A percentile compares a stretch with the other conserved stretches of the same genome.
Evolutionary conservation across 1,284 basidiomycete species (phyloP).

Genomic region (Puccinia novopanici): DNA sequence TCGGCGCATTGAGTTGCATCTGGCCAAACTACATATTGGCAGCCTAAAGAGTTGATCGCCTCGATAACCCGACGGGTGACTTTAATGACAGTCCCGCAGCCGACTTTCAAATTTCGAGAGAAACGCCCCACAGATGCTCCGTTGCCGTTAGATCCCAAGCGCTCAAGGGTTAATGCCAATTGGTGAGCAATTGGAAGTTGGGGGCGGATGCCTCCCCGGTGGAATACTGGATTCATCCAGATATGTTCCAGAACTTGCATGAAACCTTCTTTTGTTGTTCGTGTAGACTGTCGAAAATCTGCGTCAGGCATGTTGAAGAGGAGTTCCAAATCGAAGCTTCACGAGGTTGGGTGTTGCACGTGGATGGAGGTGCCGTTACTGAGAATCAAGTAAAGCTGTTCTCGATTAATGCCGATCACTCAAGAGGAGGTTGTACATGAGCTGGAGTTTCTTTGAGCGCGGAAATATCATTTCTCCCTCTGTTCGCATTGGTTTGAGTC

Average conservation of each 20-base stretch:
- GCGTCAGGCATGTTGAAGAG: background rate
- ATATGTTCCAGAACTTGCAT: background rate
- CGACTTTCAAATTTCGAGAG: conserved; percentile 1
- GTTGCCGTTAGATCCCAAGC: background rate
- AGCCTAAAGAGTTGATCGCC: background rate
- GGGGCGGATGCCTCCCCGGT: background rate
- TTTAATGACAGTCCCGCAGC: conserved; percentile 4
- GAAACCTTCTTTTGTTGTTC: background rate
- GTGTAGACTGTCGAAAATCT: background rate
- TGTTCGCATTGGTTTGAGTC: background rate
- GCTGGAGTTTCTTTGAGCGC: background rate
- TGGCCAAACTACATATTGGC: background rate
- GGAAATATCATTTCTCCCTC: background rate
- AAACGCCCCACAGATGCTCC: conserved; percentile 18
- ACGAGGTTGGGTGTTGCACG: background rate
- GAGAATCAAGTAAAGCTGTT: background rate
- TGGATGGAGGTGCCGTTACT: background rate
- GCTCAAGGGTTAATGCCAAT: background rate
- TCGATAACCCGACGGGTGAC: conserved; percentile 9
- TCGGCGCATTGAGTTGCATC: background rate
- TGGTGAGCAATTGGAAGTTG: background rate
- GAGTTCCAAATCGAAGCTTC: background rate
- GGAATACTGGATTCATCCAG: background rate
- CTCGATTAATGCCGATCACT: background rate
- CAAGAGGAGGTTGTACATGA: background rate